phyloP scores from a whole-genome alignment of 768 basidiomycete genomes.

The Antrodiella citrinella region DNA sequence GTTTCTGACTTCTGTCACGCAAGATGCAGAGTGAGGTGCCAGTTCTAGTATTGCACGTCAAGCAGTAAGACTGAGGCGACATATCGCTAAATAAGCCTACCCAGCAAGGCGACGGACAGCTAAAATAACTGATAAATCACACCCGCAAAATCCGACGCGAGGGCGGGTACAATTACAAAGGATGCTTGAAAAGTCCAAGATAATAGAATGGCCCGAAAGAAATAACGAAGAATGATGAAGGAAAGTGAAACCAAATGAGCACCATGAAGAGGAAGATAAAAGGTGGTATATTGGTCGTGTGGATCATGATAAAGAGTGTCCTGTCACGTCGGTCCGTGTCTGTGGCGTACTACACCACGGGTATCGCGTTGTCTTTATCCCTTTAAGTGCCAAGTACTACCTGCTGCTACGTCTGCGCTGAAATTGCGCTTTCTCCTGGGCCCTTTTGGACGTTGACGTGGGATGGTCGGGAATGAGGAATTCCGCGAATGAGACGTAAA shows the following conservation, averaged over 20 bases:
- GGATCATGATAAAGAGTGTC: neutral
- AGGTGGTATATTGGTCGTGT: neutral
- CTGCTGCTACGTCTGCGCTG: neutral
- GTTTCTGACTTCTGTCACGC: no score
- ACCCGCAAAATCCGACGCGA: neutral
- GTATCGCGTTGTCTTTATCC: no score
- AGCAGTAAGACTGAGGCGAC: neutral
- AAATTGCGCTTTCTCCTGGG: neutral
- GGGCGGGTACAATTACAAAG: no score
- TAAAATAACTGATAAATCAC: neutral
- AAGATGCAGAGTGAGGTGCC: neutral
- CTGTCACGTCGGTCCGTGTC: neutral
- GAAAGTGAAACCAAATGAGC: neutral
- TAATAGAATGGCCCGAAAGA: neutral
- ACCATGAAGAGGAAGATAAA: neutral
- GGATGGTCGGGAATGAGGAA: neutral
- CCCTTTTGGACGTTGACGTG: neutral
- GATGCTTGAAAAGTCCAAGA: neutral
- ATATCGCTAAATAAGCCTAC: neutral
- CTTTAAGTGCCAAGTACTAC: no score
- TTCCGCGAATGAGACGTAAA: neutral
- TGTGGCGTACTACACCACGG: no score
- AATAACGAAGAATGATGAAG: neutral
- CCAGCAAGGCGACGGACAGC: no score
- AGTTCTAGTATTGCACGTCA: neutral